These are phyloP conservation scores for Phyllosticta ampelicida DNA, from an alignment of 2,329 filamentous ascomycete species.

Conservation along the genomic window DNA sequence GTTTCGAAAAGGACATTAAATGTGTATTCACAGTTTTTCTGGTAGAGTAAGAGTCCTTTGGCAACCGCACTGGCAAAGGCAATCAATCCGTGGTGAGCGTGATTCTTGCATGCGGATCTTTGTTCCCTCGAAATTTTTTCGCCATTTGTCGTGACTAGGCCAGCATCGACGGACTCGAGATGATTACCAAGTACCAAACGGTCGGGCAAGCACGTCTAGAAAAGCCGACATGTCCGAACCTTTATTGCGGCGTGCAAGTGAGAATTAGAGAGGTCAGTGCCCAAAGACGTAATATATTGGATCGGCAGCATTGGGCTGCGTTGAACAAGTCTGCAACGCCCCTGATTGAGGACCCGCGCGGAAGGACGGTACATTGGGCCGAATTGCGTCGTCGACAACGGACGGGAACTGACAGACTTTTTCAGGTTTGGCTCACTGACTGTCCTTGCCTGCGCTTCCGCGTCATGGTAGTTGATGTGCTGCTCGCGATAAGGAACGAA, in stretches of 20 bases:
- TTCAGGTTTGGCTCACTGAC: not conserved
- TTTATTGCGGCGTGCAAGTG: not conserved
- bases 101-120: not conserved
- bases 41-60: not conserved
- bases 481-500: not conserved
- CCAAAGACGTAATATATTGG: not conserved
- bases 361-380: not conserved
- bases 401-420: not conserved
- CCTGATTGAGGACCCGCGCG: not conserved
- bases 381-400: not conserved
- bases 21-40: not conserved
- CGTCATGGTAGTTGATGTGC: not conserved
- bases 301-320: not conserved
- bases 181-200: not conserved
- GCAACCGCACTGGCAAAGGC: not conserved
- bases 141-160: not conserved
- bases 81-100: not conserved
- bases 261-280: not conserved
- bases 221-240: not conserved
- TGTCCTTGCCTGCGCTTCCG: not conserved
- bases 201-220: not conserved
- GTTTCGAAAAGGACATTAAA: not conserved
- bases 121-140: not conserved
- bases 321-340: not conserved
- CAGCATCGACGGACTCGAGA: not conserved